Evolutionary conservation across 225 moss, liverwort and hornwort species (phyloP), one percentile per base, ranked within the genome.

Genomic region (Climacium dendroides): DNA sequence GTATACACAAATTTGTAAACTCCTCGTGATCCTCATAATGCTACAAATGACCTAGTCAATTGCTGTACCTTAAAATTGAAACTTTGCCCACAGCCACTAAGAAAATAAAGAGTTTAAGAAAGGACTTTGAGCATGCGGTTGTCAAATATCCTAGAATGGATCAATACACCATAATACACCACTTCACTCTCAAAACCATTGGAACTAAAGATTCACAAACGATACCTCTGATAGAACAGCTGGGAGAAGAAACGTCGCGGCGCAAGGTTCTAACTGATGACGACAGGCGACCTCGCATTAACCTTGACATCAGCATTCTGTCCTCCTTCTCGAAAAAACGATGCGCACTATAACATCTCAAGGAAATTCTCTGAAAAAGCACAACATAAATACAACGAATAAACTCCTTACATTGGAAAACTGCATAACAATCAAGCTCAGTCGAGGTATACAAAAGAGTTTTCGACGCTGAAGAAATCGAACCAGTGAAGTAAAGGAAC

Each of bases 221-320:
- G 48, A 65, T 83, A 92, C 92, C 89, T 90, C 83, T 55, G 30
- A 87, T n/a, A 57, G 20, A 76, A 72, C 47, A 87, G 58, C 75
- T 81, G 12, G 84, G n/a, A 86, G 89, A 85, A 32, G 71, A 88
- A 87, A 88, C 80, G 45, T 89, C 81, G 79, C 86, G 87, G 50
- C 83, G 71, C 29, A 87, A 39, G 13, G 79, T 85, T 87, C 78
- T 66, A 52, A 90, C 29, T 45, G 92, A 90, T 75, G 91, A 87
- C 50, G 80, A 71, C 55, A 92, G 28, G 57, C 89, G 86, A 58
- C 90, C 92, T 75, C 89, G 89, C 85, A 92, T 77, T 58, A 91
- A 83, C 86, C 86, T 87, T 74, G 87, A 91, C 63, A 91, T 72
- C 86, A 89, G 86, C 92, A 92, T 91, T 86, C 72, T 86, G 79